phyloP scores from a whole-genome alignment of 192 early-diverging fungal genomes.

The Chytriomyces sp. region DNA sequence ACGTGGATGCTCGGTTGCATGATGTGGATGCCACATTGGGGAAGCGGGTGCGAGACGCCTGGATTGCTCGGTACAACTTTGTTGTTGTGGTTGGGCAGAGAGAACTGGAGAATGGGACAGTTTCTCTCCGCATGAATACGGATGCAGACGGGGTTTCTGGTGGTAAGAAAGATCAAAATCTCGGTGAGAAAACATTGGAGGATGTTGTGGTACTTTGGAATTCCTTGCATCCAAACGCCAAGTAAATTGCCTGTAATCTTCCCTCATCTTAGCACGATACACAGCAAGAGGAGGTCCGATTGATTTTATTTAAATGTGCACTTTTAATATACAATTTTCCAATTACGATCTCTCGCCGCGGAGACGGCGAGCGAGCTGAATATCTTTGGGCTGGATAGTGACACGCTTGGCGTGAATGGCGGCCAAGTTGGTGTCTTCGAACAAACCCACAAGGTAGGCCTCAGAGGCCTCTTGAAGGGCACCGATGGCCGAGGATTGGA shows the following conservation, averaged over 20 bases:
- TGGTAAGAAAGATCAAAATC: conserved; percentile 3
- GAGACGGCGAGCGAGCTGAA: conserved; percentile 72
- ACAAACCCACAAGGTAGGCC: conserved; percentile 59
- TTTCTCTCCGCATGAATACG: conserved; percentile 67
- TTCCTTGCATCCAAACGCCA: conserved; percentile 5
- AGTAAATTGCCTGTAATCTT: no score
- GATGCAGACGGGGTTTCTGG: not conserved
- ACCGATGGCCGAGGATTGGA: conserved; percentile 99
- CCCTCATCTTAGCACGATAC: no score
- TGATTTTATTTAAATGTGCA: no score
- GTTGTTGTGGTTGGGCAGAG: conserved; percentile 84
- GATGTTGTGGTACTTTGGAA: conserved; percentile 24
- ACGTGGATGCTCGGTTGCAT: conserved; percentile 50
- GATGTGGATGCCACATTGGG: conserved; percentile 77
- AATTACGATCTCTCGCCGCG: conserved; percentile 37
- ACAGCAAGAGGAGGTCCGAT: no score
- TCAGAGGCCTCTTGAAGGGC: conserved; percentile 96
- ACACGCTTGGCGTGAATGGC: conserved; percentile 98
- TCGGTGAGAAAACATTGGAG: conserved; percentile 12
- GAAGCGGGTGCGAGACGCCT: conserved; percentile 79
- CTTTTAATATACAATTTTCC: no score
- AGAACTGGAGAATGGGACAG: conserved; percentile 67
- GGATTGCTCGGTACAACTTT: conserved; percentile 83
- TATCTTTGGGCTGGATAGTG: no score
- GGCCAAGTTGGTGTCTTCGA: conserved; percentile 93